Evolutionary conservation across 1,139 yeast species (phyloP).

Genomic region (Neolecta irregularis): DNA sequence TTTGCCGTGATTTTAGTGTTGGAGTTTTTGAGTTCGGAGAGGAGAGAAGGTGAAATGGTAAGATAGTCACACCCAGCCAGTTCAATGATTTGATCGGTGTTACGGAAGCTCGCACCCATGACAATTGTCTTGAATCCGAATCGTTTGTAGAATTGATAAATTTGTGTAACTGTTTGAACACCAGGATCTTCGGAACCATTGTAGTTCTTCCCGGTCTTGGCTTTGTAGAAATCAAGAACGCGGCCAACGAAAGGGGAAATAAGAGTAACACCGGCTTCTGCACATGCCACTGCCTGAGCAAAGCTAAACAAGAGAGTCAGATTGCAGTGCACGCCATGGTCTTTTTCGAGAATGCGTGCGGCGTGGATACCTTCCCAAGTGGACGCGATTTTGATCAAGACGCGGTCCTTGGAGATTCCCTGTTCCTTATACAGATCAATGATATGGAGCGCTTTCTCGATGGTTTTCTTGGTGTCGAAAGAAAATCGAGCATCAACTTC

Average conservation of each 20-base stretch:
- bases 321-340: constrained; percentile 87
- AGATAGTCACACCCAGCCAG: constrained; percentile 94
- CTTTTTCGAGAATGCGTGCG: constrained; percentile 82
- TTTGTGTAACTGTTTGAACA: constrained; percentile 73
- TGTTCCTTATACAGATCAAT: constrained; percentile 67
- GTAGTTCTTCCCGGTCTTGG: constrained; percentile 79
- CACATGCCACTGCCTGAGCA: constrained; percentile 97
- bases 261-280: constrained; percentile 90
- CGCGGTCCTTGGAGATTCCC: constrained; percentile 78
- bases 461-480: constrained; percentile 82
- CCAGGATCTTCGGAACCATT: constrained; percentile 81
- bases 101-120: constrained; percentile 99
- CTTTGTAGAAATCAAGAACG: constrained; percentile 97
- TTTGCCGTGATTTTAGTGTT: constrained; percentile 62
- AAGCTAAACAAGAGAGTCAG: constrained; percentile 89
- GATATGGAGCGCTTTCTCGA: constrained; percentile 79
- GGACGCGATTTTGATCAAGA: constrained; percentile 90
- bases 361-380: constrained; percentile 99
- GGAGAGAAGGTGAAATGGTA: constrained; percentile 86
- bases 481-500: constrained; percentile 98
- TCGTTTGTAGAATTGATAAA: constrained; percentile 97
- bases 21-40: constrained; percentile 78
- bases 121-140: constrained; percentile 91
- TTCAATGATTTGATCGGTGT: constrained; percentile 88
- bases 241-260: constrained; percentile 99